Evolutionary conservation across 129 eudicot species (phyloP).

Genomic region (Gnaphalium uliginosum): DNA sequence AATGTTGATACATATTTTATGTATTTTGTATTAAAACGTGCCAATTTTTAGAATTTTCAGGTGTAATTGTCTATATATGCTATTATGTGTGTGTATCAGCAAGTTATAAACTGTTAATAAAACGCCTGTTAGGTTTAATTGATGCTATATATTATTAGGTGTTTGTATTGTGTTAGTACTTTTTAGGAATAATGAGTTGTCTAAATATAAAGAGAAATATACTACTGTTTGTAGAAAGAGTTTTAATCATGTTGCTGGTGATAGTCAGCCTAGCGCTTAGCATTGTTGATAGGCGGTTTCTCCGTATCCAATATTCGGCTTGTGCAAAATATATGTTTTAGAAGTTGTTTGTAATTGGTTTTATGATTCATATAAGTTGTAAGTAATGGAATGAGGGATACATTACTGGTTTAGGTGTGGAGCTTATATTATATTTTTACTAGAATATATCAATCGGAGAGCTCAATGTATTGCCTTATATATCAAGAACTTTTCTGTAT

Average conservation of each 20-base stretch:
- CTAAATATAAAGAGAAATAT: not conserved
- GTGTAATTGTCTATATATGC: not conserved
- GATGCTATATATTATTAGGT: not conserved
- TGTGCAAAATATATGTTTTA: not conserved
- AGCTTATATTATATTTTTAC: not conserved
- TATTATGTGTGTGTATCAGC: not conserved
- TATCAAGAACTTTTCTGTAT: not conserved
- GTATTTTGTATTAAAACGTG: not conserved
- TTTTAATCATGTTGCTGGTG: not conserved
- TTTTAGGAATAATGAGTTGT: not conserved
- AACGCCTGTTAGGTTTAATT: not conserved
- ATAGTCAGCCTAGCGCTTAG: not conserved
- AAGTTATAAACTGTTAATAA: not conserved
- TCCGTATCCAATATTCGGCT: not conserved
- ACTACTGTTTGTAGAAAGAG: not conserved
- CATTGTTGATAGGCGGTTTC: not conserved
- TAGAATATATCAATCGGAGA: not conserved
- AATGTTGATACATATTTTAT: not conserved
- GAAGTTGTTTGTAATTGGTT: not conserved
- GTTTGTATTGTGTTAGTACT: not conserved
- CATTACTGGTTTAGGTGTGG: not conserved
- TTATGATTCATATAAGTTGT: too few relatives aligned
- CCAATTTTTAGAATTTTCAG: not conserved
- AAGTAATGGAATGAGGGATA: not conserved
- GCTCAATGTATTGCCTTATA: too few relatives aligned